A percentile compares a stretch with the other conserved stretches of the same genome.
These are phyloP conservation scores for Letharia columbiana DNA, from an alignment of 495 filamentous ascomycete genomes.

Conservation along the genomic window DNA sequence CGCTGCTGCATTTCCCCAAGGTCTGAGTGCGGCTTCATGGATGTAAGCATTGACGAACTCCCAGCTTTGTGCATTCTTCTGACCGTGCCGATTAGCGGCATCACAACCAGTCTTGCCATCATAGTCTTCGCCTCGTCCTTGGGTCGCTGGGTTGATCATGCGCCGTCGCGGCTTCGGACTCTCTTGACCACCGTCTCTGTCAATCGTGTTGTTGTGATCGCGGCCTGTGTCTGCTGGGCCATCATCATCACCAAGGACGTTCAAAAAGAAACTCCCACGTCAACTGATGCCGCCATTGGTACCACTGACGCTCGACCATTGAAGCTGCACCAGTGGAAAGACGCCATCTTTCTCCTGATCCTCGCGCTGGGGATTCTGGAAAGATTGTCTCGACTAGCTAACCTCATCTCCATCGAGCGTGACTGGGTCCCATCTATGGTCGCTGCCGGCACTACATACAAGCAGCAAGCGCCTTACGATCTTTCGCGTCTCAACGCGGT, in stretches of 20 bases:
- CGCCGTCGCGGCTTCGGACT: conserved; percentile 36
- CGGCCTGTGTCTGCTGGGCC: conserved; percentile 37
- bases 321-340: conserved; percentile 23
- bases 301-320: background rate
- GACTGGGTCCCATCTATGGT: conserved; percentile 46
- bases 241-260: conserved; percentile 15
- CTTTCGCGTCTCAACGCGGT: conserved; percentile 46
- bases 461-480: conserved; percentile 23
- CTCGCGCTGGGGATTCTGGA: conserved; percentile 40
- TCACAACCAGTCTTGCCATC: conserved; percentile 31
- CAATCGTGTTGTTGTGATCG: conserved; percentile 37
- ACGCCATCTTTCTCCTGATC: conserved; percentile 33
- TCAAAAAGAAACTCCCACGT: background rate
- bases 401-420: conserved; percentile 47
- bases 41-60: conserved; percentile 23
- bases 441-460: conserved; percentile 16
- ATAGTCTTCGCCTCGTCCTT: conserved; percentile 34
- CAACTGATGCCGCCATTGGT: background rate
- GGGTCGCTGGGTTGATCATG: conserved; percentile 38
- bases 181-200: conserved; percentile 36
- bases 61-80: background rate
- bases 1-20: conserved; percentile 41
- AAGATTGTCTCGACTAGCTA: conserved; percentile 38
- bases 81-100: conserved; percentile 24
- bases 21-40: conserved; percentile 35